Conservation (phyloP, 148 eudicot genomes). For the Chenopodium quinoa region DNA sequence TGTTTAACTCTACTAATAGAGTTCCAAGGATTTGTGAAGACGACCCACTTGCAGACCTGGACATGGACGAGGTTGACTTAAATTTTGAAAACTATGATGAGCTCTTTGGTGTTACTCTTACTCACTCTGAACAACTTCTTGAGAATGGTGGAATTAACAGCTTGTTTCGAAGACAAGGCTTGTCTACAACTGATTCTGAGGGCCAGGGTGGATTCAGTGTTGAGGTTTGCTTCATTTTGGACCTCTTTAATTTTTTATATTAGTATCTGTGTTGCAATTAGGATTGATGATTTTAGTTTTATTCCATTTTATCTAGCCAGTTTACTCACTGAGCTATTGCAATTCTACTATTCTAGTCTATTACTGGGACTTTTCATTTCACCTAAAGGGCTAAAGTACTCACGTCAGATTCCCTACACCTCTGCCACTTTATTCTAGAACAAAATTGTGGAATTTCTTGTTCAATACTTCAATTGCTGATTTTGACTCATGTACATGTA, state of each 20-base stretch:
- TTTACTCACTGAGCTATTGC: not conserved
- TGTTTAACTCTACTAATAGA: slow-evolving; percentile 33
- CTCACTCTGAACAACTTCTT: slow-evolving; percentile 39
- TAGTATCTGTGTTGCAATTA: not conserved
- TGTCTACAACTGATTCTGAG: slow-evolving; percentile 29
- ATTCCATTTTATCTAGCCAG: slow-evolving; percentile 3
- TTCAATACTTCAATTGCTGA: not conserved
- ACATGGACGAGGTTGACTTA: slow-evolving; percentile 45
- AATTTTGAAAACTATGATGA: slow-evolving; percentile 48
- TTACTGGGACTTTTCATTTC: not conserved
- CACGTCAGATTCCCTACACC: not conserved
- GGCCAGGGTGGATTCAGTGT: slow-evolving; percentile 27
- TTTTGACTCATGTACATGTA: not conserved
- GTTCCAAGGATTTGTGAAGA: slow-evolving; percentile 42
- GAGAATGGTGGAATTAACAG: slow-evolving; percentile 49
- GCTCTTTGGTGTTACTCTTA: slow-evolving; percentile 43
- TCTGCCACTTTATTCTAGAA: not conserved
- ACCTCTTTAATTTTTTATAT: not conserved
- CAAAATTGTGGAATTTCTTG: not conserved
- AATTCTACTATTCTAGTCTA: not conserved
- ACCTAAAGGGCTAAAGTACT: not conserved
- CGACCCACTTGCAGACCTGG: slow-evolving; percentile 39
- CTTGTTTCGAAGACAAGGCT: slow-evolving; percentile 33
- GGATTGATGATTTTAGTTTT: not conserved
- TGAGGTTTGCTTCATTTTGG: slow-evolving; percentile 36